Base-by-base conservation (phyloP, 2,329 filamentous ascomycete genomes). In the Chaetothyriales sp. region DNA sequence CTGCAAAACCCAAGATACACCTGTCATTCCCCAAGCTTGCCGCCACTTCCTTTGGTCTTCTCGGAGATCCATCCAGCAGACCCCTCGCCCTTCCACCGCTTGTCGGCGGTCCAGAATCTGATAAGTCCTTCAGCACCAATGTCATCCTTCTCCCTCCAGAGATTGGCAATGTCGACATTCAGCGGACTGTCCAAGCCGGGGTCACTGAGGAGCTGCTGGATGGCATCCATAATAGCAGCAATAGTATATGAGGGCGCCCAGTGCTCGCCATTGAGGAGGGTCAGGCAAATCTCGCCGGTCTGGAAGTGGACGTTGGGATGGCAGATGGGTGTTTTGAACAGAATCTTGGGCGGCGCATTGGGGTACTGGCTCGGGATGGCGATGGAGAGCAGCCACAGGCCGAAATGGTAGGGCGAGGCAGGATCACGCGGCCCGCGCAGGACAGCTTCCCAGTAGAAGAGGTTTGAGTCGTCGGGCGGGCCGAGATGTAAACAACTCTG, bases 241-340 rank as follows among this genome's bases (percentile, higher is more conserved):
- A 96, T 76, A 43, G 83, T 89, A 67, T 95, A 92, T 18, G 86
- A 81, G 1, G 89, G 86, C 53, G 85, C 84, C 90, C 90, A 96
- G 18, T 82, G 76, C 63, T 72, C 68, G 0, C 70, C 73, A 53
- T 78, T 80, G 48, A 98, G 74, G 55, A 96, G 75, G 64, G 95
- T 92, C 25, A 96, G 79, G 66, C 92, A 98, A 63, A 98, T 92
- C 68, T 95, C 89, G 59, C 92, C 92, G 2, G 80, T 88, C 42
- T 73, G 70, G 64, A 79, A 80, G 55, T 76, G 71, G 45, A 84
- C 80, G 68, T 95, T 95, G 46, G 89, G 81, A 70, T 95, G 88
- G 61, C 86, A 84, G 58, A 93, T 80, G 55, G 80, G 79, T 36
- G 88, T 98, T n/a, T 75, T 70, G 71, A 98, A 98, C 52, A 70